These are phyloP conservation scores for Cladosporium sp. DNA, from an alignment of 2,329 filamentous ascomycete genomes.

Conservation along the genomic window DNA sequence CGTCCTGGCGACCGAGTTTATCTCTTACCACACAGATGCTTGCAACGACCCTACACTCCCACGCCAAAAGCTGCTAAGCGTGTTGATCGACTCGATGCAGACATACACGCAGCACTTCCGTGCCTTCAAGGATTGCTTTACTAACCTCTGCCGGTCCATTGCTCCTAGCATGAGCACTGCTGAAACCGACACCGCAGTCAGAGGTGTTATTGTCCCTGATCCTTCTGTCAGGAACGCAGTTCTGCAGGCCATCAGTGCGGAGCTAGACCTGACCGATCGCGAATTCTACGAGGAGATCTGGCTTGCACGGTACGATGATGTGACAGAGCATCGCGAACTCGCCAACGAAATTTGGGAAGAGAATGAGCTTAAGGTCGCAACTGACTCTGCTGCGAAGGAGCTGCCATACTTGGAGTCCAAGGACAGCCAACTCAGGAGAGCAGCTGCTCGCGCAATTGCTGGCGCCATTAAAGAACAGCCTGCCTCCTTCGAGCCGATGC, in stretches of 20 bases:
- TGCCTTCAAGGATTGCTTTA: constrained; percentile 86
- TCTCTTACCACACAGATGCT: constrained; percentile 83
- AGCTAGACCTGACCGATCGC: constrained; percentile 87
- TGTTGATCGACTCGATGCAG: constrained; percentile 81
- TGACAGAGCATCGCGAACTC: constrained; percentile 80
- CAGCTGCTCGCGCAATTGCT: constrained; percentile 79
- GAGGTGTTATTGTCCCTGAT: constrained; percentile 77
- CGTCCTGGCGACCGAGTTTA: constrained; percentile 81
- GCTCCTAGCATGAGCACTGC: constrained; percentile 73
- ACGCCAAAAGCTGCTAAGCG: constrained; percentile 69
- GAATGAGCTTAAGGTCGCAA: constrained; percentile 72
- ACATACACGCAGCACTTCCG: constrained; percentile 92
- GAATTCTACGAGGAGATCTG: constrained; percentile 88
- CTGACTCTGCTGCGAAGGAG: constrained; percentile 63
- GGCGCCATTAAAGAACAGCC: constrained; percentile 67
- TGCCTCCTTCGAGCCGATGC: constrained; percentile 61
- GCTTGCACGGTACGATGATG: constrained; percentile 89
- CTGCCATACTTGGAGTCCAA: constrained; percentile 77
- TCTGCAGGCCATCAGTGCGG: constrained; percentile 84
- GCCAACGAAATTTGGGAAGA: constrained; percentile 94
- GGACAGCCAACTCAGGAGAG: constrained; percentile 79
- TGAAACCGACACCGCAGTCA: constrained; percentile 76
- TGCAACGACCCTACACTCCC: constrained; percentile 76
- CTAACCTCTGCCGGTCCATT: constrained; percentile 81
- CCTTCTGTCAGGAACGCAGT: constrained; percentile 79